phyloP scores from a whole-genome alignment of 768 basidiomycete genomes.

The Amanita brunnescens region DNA sequence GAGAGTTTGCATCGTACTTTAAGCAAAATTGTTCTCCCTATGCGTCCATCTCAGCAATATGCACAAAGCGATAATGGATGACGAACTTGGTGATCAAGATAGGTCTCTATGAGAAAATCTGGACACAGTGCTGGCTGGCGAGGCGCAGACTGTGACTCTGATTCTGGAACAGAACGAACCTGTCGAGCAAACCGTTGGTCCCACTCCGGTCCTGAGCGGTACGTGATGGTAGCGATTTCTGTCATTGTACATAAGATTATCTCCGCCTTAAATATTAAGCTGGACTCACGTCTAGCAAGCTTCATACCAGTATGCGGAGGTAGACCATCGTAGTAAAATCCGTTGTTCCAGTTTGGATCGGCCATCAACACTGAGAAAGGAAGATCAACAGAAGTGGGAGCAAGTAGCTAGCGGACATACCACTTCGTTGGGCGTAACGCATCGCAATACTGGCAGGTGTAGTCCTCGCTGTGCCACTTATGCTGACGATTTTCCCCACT shows the following conservation, averaged over 20 bases:
- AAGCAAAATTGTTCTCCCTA: constrained; percentile 95
- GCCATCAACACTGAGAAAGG: constrained; percentile 82
- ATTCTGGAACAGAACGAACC: constrained; percentile 36
- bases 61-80: constrained; percentile 27
- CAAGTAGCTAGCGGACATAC: constrained; percentile 34
- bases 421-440: constrained; percentile 93
- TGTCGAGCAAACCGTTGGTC: constrained; percentile 93
- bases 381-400: background rate
- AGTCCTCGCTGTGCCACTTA: constrained; percentile 90
- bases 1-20: constrained; percentile 98
- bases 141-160: constrained; percentile 22
- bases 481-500: constrained; percentile 85
- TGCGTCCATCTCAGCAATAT: constrained; percentile 23
- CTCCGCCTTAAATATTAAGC: background rate
- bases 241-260: background rate
- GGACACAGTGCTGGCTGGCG: constrained; percentile 79
- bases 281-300: constrained; percentile 73
- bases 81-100: constrained; percentile 91
- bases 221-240: constrained; percentile 99
- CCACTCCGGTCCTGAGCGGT: constrained; percentile 99
- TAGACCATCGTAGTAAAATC: constrained; percentile 93
- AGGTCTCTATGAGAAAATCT: constrained; percentile 97
- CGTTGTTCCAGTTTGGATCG: constrained; percentile 98
- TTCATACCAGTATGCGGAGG: constrained; percentile 99
- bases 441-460: constrained; percentile 90